A percentile compares a stretch with the other conserved stretches of the same genome.
These are phyloP conservation scores for Aspergillus unguis DNA, from an alignment of 2,329 filamentous ascomycete species.

Conservation along the genomic window DNA sequence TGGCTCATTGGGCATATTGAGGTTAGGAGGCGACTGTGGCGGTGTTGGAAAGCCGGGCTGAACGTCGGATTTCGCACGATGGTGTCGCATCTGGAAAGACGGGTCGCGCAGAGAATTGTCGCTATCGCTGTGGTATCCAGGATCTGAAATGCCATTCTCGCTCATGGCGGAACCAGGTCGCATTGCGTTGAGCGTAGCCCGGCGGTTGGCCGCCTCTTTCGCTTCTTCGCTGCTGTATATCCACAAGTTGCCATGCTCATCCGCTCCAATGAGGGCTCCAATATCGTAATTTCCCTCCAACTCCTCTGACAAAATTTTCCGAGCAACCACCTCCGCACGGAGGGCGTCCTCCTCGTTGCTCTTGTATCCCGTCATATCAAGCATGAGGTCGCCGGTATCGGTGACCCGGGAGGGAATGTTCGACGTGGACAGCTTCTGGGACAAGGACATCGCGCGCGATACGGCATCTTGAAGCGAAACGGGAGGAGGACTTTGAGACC, in stretches of 20 bases:
- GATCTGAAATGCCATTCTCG: constrained; percentile 84
- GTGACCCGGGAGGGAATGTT: constrained; percentile 95
- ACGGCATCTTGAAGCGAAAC: constrained; percentile 71
- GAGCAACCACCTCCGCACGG: constrained; percentile 85
- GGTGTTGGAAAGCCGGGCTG: constrained; percentile 65
- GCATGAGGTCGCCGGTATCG: constrained; percentile 88
- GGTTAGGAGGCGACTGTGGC: constrained; percentile 50
- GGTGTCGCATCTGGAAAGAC: constrained; percentile 47
- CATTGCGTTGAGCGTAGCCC: constrained; percentile 52
- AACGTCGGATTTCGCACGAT: constrained; percentile 62
- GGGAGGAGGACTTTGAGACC: constrained; percentile 75
- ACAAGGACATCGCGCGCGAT: constrained; percentile 76
- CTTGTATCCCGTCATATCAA: constrained; percentile 98
- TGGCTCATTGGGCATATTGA: constrained; percentile 58
- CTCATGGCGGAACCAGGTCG: constrained; percentile 52
- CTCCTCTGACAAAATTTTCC: constrained; percentile 89
- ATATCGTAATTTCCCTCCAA: constrained; percentile 95
- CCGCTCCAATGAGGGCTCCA: constrained; percentile 88
- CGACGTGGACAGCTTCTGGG: constrained; percentile 79
- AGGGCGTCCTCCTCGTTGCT: constrained; percentile 89
- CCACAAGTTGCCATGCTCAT: constrained; percentile 97
- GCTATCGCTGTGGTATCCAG: constrained; percentile 91
- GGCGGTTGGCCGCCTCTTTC: constrained; percentile 78
- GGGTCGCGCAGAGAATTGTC: constrained; percentile 66
- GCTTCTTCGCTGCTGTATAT: constrained; percentile 98